phyloP scores from a whole-genome alignment of 352 stramenopile genomes.

The Thalassiosira livingstoniorum region DNA sequence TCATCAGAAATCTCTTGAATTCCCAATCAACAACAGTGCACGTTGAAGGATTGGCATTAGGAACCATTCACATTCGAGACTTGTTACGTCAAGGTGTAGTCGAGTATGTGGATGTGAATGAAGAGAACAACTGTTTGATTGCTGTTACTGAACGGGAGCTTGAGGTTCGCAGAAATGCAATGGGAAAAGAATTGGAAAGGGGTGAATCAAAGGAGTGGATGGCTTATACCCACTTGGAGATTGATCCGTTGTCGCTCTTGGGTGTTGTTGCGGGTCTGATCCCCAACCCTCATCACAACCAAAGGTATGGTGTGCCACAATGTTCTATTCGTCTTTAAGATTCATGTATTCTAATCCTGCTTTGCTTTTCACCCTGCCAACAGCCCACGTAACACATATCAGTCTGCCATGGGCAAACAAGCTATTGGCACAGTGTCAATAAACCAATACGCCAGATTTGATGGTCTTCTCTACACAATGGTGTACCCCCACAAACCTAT shows the following conservation, averaged over 20 bases:
- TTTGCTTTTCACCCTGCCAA: conserved; percentile 93
- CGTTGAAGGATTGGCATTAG: conserved; percentile 86
- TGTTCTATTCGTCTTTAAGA: neutral
- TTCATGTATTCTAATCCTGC: too few species aligned
- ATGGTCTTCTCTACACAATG: conserved; percentile 98
- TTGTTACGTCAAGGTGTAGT: conserved; percentile 94
- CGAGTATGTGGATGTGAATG: conserved; percentile 99
- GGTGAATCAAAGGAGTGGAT: conserved; percentile 62
- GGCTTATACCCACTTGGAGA: conserved; percentile 97
- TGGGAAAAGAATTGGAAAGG: conserved; percentile 47
- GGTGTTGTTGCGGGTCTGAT: conserved; percentile 98
- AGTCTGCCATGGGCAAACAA: conserved; percentile 99
- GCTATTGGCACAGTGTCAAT: conserved; percentile 99
- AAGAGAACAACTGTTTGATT: conserved; percentile 99
- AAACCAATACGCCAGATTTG: conserved; percentile 99
- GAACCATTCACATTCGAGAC: conserved; percentile 79
- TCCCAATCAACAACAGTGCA: too few species aligned
- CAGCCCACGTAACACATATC: conserved; percentile 99
- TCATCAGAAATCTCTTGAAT: too few species aligned
- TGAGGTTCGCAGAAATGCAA: conserved; percentile 65
- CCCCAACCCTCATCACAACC: conserved; percentile 98
- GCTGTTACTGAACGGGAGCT: conserved; percentile 91
- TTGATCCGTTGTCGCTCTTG: conserved; percentile 99
- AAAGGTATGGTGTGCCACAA: conserved; percentile 49
- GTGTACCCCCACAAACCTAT: conserved; percentile 99